A percentile compares a stretch with the other conserved stretches of the same genome.
These are phyloP conservation scores for Sporothrix pseudoabietina DNA, from an alignment of 2,329 filamentous ascomycete species.

Conservation along the genomic window DNA sequence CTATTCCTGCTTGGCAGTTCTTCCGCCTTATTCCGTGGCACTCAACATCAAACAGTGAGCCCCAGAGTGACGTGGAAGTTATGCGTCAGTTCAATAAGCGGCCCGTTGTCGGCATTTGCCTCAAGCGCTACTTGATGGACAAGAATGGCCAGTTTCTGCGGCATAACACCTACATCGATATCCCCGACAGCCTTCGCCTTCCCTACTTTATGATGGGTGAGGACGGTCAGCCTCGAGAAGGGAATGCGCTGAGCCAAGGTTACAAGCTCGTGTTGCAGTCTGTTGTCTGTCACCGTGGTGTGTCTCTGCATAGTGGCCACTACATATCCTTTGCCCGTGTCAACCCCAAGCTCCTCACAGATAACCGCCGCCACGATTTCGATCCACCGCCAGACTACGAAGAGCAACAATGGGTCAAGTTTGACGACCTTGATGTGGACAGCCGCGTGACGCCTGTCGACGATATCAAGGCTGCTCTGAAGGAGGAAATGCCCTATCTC, in stretches of 20 bases:
- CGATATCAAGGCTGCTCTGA: constrained; percentile 73
- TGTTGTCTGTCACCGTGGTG: constrained; percentile 87
- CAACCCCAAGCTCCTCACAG: constrained; percentile 62
- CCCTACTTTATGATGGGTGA: constrained; percentile 85
- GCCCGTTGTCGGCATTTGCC: constrained; percentile 86
- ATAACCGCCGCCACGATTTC: constrained; percentile 58
- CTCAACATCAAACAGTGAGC: constrained; percentile 59
- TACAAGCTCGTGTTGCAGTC: constrained; percentile 93
- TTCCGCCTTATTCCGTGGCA: constrained; percentile 96
- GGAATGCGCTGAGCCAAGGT: constrained; percentile 73
- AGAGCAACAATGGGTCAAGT: constrained; percentile 81
- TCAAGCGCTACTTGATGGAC: constrained; percentile 85
- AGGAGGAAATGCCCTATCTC: constrained; percentile 88
- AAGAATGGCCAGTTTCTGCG: constrained; percentile 68
- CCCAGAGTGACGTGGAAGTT: constrained; percentile 72
- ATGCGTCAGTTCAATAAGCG: constrained; percentile 84
- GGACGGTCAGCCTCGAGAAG: constrained; percentile 63
- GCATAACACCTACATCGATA: constrained; percentile 84
- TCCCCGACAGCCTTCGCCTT: constrained; percentile 76
- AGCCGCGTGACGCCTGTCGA: constrained; percentile 75
- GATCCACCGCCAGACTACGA: constrained; percentile 67
- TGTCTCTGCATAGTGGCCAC: constrained; percentile 83
- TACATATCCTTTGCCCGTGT: constrained; percentile 86
- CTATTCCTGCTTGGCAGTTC: constrained; percentile 97
- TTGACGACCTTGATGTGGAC: constrained; percentile 76